Evolutionary conservation across 495 filamentous ascomycete species (phyloP).

Genomic region (Staphylotrichum longicolle): DNA sequence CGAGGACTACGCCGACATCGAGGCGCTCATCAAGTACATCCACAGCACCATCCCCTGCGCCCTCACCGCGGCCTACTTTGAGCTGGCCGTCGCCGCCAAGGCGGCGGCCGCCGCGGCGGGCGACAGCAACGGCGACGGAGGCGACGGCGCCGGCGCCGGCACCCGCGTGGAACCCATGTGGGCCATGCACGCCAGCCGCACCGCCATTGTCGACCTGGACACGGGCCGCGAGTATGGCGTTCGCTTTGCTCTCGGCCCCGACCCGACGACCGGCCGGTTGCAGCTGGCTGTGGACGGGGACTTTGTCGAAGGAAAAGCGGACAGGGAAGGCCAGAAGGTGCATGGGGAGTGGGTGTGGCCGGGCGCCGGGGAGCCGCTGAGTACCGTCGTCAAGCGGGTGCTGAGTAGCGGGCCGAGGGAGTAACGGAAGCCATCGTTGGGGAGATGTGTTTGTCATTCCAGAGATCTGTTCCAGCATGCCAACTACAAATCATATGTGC

Average conservation of each 20-base stretch:
- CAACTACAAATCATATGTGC: no score
- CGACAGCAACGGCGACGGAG: not conserved
- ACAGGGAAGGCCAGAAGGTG: not conserved
- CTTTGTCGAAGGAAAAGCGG: conserved; percentile 4
- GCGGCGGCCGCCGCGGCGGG: not conserved
- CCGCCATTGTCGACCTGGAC: conserved; percentile 24
- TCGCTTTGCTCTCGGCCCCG: conserved; percentile 19
- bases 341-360: conserved; percentile 26
- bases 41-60: conserved; percentile 29
- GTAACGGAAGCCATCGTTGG: not conserved
- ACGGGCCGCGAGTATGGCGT: conserved; percentile 23
- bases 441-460: not conserved
- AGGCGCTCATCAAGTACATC: conserved; percentile 28
- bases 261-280: not conserved
- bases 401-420: conserved; percentile 11
- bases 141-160: not conserved
- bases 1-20: conserved; percentile 25
- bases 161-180: conserved; percentile 2
- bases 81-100: not conserved
- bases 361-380: not conserved
- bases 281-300: conserved; percentile 20
- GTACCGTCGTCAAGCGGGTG: conserved; percentile 17
- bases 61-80: conserved; percentile 22
- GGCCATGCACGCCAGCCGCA: conserved; percentile 17
- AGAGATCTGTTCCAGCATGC: not conserved